These are phyloP conservation scores for Solanum tarijense DNA, from an alignment of 257 asterid genomes.

Conservation along the genomic window DNA sequence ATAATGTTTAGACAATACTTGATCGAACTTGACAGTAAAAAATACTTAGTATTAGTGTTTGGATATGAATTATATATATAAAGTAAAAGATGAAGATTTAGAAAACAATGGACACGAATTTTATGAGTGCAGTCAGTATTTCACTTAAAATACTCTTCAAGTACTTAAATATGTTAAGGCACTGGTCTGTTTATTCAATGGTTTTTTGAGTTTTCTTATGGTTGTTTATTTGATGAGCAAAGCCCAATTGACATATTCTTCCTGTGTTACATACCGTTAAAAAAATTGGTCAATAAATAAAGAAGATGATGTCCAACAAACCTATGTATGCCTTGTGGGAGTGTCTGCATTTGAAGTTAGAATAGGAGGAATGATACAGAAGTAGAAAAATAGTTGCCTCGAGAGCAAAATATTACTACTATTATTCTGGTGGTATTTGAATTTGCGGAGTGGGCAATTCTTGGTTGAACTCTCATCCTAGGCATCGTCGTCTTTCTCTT, in stretches of 20 bases:
- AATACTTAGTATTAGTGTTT: not conserved
- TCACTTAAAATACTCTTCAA: not conserved
- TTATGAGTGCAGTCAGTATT: not conserved
- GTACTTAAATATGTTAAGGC: not conserved
- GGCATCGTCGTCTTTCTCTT: not conserved
- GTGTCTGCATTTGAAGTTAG: not conserved
- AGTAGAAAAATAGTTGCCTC: not conserved
- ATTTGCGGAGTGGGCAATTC: not conserved
- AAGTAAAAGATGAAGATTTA: not conserved
- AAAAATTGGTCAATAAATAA: no score
- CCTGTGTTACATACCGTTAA: not conserved
- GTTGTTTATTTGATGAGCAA: not conserved
- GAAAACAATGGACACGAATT: not conserved
- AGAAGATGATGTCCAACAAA: not conserved
- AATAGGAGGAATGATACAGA: not conserved
- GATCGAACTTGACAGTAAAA: not conserved
- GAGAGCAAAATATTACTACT: not conserved
- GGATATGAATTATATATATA: not conserved
- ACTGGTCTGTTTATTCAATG: not conserved
- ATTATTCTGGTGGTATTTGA: not conserved
- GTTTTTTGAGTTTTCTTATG: not conserved
- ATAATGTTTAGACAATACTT: not conserved
- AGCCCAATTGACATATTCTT: not conserved
- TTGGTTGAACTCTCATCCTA: not conserved
- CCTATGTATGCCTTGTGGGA: not conserved